Base-by-base conservation (phyloP, 2,329 filamentous ascomycete species). In the Lasiodiplodia theobromae region DNA sequence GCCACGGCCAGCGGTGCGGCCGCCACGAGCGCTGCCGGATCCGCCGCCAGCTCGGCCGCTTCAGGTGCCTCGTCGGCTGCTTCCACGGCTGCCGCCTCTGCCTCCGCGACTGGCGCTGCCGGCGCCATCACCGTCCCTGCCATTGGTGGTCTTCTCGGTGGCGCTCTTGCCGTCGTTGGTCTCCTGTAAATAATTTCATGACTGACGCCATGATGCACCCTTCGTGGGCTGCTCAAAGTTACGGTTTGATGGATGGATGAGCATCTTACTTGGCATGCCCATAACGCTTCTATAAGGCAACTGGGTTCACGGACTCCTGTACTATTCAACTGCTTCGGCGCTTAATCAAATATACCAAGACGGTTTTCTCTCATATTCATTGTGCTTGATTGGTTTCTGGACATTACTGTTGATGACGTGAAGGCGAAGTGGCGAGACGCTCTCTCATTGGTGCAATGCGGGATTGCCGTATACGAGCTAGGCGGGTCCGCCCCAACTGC, bases 111-210 rank as follows among this genome's bases (percentile, higher is more conserved):
- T 54, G 52, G 53, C 14, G 40, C 54, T 16, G 65, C 65, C 7
- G 38, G 25, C 51, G 14, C 52, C 38, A 44, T 58, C 34, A n/a
- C 54, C 40, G 21, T 69, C 2, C 67, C 67, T 40, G 60, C 62
- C 47, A 21, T 69, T 4, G 67, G 67, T 7, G 53, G 60, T 44
- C 31, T 65, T 44, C 38, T 69, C 40, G 67, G 67, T 44, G 67
- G 51, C 25, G 67, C 47, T 54, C 18, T 69, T 52, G 60, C 62
- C 12, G 60, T 65, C 16, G 31, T 44, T 53, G 67, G 67, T 58
- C 67, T 69, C 40, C 44, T 69, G 67, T 69, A 69, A 69, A 69
- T 65, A 53, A 16, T 23, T 12, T 53, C 28, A 31, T 44, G 54
- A 40, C 21, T 62, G 66, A 67, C 31, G 62, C 53, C 21, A 54